Evolutionary conservation across 805 yeast species (phyloP), one percentile per base, ranked within the genome.

Genomic region (Priceomyces haplophilus): DNA sequence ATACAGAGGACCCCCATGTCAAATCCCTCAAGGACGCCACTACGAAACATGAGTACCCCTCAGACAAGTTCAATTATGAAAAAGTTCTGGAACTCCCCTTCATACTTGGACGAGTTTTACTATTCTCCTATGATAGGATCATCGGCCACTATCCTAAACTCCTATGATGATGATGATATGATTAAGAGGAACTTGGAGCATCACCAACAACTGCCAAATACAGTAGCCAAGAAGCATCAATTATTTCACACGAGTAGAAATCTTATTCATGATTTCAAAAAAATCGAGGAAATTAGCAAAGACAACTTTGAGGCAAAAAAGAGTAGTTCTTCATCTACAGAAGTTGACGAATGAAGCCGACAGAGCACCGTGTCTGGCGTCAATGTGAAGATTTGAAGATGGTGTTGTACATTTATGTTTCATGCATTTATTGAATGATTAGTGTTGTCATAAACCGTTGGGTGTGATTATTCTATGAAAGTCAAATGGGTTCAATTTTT

Each of bases 51-150:
- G 46, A 58, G 65, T 45, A 64, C 78, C 46, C 64, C 79, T 41
- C 60, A 61, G 58, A 54, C 75, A 53, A 60, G 64, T 48, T 68
- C 79, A 7, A 65, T 73, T 15, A 61, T 73, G 56, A 73, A 72
- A 49, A 79, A 73, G 52, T 63, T 79, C 35, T 80, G 86, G 84
- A 75, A 78, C 52, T 79, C 85, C 16, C 87, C 87, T 11, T 73
- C 82, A 2, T 80, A 79, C 52, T 64, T 81, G 43, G 87, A 82
- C 45, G 88, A 82, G 51, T 82, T 82, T 54, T 79, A 81, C 51
- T 75, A 80, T 32, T 78, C 83, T 17, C 66, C 66, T 6, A 51
- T 60, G 38, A 37, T 53, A 15, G 38, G 48, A 5, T 47, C 53
- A 12, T 38, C 52, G 3, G 61, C 67, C 1, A 43, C 49, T 5